Conservation (phyloP, 2,329 filamentous ascomycete genomes). For the Fusarium palustre region DNA sequence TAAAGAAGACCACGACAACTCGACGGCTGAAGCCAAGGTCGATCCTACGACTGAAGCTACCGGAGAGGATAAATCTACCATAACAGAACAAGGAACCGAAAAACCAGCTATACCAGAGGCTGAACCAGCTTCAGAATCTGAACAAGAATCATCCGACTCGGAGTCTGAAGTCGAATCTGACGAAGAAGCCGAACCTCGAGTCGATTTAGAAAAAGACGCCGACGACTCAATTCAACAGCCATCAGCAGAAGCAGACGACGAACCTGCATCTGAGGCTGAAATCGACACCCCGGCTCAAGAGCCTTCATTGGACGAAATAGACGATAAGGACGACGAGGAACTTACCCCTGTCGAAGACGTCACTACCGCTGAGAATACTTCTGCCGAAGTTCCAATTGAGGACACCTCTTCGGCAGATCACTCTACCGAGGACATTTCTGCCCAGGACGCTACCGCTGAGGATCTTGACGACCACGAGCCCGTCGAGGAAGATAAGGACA, state of each 20-base stretch:
- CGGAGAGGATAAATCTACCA: constrained; percentile 14
- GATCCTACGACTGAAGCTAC: constrained; percentile 22
- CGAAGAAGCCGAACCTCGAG: constrained; percentile 6
- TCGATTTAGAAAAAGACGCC: constrained; percentile 9
- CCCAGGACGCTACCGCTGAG: constrained; percentile 12
- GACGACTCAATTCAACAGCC: constrained; percentile 13
- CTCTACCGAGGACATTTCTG: constrained; percentile 19
- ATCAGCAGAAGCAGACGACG: constrained; percentile 11
- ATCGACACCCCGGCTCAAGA: constrained; percentile 5
- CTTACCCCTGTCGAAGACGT: constrained; percentile 22
- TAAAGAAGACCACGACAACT: constrained; percentile 22
- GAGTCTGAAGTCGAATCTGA: neutral
- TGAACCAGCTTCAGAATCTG: constrained; percentile 3
- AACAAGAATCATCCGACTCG: neutral
- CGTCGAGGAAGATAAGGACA: constrained; percentile 14
- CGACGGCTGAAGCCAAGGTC: constrained; percentile 23
- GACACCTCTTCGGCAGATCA: constrained; percentile 16
- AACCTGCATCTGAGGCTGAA: constrained; percentile 17
- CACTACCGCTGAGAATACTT: constrained; percentile 21
- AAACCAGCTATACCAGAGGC: constrained; percentile 5
- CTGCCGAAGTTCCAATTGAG: constrained; percentile 20
- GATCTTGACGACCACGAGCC: constrained; percentile 21
- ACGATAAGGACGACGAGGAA: constrained; percentile 20
- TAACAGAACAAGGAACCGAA: constrained; percentile 13
- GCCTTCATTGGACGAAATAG: constrained; percentile 19